Evolutionary conservation across 306 rosid genomes (phyloP), one percentile per base, ranked within the genome.

Genomic region (Astragalus membranaceus): DNA sequence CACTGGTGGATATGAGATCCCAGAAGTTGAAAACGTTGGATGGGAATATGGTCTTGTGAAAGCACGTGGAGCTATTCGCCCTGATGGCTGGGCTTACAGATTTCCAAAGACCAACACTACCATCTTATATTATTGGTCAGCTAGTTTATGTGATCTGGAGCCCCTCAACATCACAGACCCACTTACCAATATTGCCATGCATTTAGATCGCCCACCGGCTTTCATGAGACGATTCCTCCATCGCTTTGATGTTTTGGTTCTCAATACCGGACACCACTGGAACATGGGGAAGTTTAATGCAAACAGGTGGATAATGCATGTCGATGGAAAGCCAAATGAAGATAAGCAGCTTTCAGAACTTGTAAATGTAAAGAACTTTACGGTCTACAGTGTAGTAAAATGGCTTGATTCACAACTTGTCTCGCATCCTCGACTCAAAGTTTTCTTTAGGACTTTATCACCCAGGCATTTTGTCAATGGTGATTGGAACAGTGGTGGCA

Each of bases 231-330:
- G 17, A 75, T 89, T 61, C 78, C 86, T 92, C 61, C 78, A 75
- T 37, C 65, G 62, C 30, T 89, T 92, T 60, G 64, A 89, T 68
- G 92, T 89, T 54, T 81, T 92, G 80, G 86, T 92, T 81, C 90
- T 92, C 32, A 92, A 92, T 65, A 89, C 98, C 1, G 96, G 96
- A 30, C 98, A 92, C 81, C 96, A 89, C 59, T 92, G 98, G 96
- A 87, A 92, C 80, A 70, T 86, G 72, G 92, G 92, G 41, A 89
- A 92, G 80, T 79, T 92, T 58, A 73, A 37, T 13, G 95, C 77
- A 32, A 89, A 89, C 74, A 72, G 88, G 52, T 92, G 96, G 98
- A 70, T 89, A 54, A 92, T 92, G 89, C 55, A 87, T 57, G 88
- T 74, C 11, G 72, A 84, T 65, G 96, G 92, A 71, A 83, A 83